These are phyloP conservation scores for Talaromyces ruber DNA, from an alignment of 495 filamentous ascomycete species.

Conservation along the genomic window DNA sequence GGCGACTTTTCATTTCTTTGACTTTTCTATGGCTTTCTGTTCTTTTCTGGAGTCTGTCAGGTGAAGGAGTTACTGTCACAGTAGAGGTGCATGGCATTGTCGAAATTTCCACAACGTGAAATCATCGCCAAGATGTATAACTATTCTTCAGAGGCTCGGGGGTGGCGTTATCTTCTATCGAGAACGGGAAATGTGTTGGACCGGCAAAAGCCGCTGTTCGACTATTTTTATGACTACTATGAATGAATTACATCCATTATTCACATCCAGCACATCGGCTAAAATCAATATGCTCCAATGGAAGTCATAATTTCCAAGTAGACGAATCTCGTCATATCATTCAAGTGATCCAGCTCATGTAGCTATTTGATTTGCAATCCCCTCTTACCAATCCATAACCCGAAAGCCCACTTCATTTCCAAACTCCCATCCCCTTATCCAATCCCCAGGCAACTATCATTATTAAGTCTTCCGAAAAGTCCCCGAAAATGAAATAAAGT, in stretches of 20 bases:
- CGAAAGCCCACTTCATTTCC: neutral
- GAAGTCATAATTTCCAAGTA: neutral
- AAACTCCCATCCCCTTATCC: neutral
- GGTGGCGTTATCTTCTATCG: neutral
- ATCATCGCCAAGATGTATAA: neutral
- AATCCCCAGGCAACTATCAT: neutral
- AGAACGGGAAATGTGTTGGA: neutral
- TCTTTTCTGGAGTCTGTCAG: neutral
- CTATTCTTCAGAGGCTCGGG: neutral
- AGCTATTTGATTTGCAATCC: neutral
- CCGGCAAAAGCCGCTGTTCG: neutral
- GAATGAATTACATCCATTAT: neutral
- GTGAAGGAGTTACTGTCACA: neutral
- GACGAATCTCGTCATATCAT: neutral
- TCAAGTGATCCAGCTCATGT: neutral
- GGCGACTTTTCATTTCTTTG: neutral
- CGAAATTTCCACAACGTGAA: neutral
- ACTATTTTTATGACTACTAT: neutral
- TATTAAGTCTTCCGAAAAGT: neutral
- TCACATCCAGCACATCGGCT: neutral
- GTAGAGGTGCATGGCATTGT: neutral
- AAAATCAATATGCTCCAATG: neutral
- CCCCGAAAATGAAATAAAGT: too few species aligned
- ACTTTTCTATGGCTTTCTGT: neutral
- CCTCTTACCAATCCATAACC: neutral